Conservation (phyloP, 768 basidiomycete species). For the Tylopilus sp. region DNA sequence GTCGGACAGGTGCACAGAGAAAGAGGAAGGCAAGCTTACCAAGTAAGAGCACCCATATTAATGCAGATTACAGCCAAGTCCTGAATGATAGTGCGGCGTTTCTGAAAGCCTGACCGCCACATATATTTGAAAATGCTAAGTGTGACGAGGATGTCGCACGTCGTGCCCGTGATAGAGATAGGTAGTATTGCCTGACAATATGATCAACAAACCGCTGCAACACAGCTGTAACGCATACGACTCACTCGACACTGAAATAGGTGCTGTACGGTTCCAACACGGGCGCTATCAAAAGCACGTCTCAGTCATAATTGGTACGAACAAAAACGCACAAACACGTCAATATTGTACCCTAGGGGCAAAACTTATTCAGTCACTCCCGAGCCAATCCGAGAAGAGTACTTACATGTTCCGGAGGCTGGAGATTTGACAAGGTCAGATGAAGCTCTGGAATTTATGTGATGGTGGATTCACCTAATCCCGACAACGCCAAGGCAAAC, state of each 20-base stretch:
- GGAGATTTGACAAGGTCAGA: neutral
- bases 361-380: neutral
- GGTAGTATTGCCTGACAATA: slow-evolving; percentile 3
- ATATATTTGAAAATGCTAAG: slow-evolving; percentile 9
- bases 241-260: slow-evolving; percentile 6
- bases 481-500: neutral
- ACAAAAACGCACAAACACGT: neutral
- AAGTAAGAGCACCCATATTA: slow-evolving; percentile 12
- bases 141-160: slow-evolving; percentile 12
- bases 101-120: slow-evolving; percentile 13
- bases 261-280: slow-evolving; percentile 3
- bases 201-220: neutral
- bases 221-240: too few species aligned
- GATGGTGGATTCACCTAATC: slow-evolving; percentile 1
- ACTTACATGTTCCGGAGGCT: slow-evolving; percentile 9
- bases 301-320: neutral
- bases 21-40: neutral
- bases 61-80: slow-evolving; percentile 12
- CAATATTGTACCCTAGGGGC: slow-evolving; percentile 4
- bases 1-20: neutral
- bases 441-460: neutral
- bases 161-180: neutral
- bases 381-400: neutral
- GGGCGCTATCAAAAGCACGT: neutral
- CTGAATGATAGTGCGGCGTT: slow-evolving; percentile 2